Base-by-base conservation (phyloP, 2,329 filamentous ascomycete genomes). In the Gaeumannomyces sp. region DNA sequence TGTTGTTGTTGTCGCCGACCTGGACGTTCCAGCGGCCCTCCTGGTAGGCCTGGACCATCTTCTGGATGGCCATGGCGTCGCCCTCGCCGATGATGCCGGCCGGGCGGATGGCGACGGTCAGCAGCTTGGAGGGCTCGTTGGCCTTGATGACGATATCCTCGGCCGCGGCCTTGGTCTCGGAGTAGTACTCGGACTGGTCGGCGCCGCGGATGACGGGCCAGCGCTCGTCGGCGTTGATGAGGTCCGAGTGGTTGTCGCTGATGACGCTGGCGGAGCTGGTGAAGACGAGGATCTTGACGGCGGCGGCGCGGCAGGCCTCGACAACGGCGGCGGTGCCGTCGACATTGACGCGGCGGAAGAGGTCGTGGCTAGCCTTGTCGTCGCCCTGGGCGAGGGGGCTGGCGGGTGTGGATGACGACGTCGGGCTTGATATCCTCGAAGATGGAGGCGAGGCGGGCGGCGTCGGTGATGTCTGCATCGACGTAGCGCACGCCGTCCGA, bases 41-140 rank as follows among this genome's bases (percentile, higher is more conserved):
- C 66, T 83, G 81, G 73, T 89, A 90, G 71, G 91, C 86, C 67
- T 87, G 84, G 72, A 96, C 81, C 68, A 97, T 84, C 70, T 89
- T 86, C 68, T 88, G 85, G 45, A 94, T 86, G 19, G 89, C 77
- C 73, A 93, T 89, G 64, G 86, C 85, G 78, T 99, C 95, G 71
- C 91, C 91, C 73, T 95, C 92, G 71, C 94, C 94, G 73, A 97
- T 92, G 75, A 98, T 96, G 69, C 92, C 92, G 16, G 92, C 90
- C 8, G 93, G 92, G 22, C 95, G 91, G 68, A 98, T 84, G 35
- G 93, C 83, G 72, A 85, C 85, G n/a, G 93, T 96, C 13, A 91
- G 81, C 76, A 96, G 86, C 59, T 79, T 79, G 62, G 79, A 69
- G 67, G 71, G 64, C 62, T 70, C 70, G 81, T 92, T 95, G 72